Percentiles rank a stretch among this genome's conserved stretches.
phyloP scores from a whole-genome alignment of 306 rosid genomes.

The Clitoria ternatea region DNA sequence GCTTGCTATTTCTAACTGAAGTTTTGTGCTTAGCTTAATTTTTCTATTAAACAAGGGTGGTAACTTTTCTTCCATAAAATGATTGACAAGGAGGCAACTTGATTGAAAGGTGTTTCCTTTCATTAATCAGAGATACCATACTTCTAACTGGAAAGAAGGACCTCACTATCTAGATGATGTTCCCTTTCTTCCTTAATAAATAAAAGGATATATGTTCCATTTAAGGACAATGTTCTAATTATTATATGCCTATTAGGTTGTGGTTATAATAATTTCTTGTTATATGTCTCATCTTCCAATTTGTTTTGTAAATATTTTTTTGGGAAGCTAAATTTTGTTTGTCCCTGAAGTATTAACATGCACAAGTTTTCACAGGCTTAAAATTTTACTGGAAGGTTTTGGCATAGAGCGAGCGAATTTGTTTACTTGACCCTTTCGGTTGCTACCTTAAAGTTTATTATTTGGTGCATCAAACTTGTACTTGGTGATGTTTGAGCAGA shows the following conservation, averaged over 20 bases:
- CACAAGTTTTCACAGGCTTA: constrained; percentile 11
- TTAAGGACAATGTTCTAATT: constrained; percentile 3
- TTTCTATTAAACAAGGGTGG: constrained; percentile 13
- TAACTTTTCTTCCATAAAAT: not conserved
- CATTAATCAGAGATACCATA: not conserved
- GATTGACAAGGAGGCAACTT: constrained; percentile 4
- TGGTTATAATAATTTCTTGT: constrained; percentile 1
- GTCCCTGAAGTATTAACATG: constrained; percentile 2
- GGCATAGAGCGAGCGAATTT: constrained; percentile 7
- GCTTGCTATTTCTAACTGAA: constrained; percentile 17
- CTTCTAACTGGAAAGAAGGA: constrained; percentile 1
- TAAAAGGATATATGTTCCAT: constrained; percentile 13
- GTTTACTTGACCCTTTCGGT: not conserved
- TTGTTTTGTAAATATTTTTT: not conserved
- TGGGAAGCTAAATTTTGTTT: not conserved
- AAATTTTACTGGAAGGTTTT: not conserved
- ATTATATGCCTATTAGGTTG: constrained; percentile 3
- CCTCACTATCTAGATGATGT: constrained; percentile 1
- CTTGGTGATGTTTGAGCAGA: constrained; percentile 8
- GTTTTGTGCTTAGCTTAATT: constrained; percentile 14
- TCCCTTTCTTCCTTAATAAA: not conserved
- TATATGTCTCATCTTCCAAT: not conserved
- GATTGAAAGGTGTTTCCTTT: constrained; percentile 10
- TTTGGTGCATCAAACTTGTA: constrained; percentile 15
- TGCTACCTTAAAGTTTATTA: not conserved